Conservation (phyloP, 2,329 filamentous ascomycete genomes). For the Lasiodiplodia hormozganensis region DNA sequence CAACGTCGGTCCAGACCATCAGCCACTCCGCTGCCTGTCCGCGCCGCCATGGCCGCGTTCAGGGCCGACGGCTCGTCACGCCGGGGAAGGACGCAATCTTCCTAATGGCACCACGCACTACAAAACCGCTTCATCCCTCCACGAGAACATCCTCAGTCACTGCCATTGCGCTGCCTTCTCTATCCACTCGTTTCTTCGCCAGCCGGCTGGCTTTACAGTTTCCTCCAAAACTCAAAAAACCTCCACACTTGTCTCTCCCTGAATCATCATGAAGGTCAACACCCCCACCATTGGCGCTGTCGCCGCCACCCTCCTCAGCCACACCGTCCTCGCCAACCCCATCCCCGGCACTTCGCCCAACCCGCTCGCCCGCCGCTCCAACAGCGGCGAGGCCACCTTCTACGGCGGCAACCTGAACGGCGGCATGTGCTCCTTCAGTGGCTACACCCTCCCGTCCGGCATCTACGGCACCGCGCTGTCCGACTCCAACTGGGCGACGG, state of each 20-base stretch:
- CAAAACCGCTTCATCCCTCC: background rate
- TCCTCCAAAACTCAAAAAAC: background rate
- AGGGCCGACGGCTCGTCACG: conserved; percentile 2
- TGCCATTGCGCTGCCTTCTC: background rate
- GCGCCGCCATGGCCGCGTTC: background rate
- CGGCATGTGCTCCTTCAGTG: conserved; percentile 69
- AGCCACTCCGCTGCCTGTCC: background rate
- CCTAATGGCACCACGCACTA: background rate
- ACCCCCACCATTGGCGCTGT: background rate
- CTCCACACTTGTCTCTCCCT: background rate
- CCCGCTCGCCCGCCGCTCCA: background rate
- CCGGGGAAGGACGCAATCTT: background rate
- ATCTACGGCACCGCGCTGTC: conserved; percentile 69
- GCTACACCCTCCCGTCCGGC: conserved; percentile 65
- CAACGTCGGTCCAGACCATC: conserved; percentile 10
- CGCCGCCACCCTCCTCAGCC: background rate
- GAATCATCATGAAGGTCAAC: background rate
- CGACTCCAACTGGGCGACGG: conserved; percentile 62
- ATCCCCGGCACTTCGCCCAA: background rate
- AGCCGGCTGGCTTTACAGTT: background rate
- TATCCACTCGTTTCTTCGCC: background rate
- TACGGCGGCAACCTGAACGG: conserved; percentile 56
- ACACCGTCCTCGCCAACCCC: background rate
- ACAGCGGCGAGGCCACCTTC: conserved; percentile 41
- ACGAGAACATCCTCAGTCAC: background rate